phyloP scores from a whole-genome alignment of 83 land plant genomes.

The Picea engelmannii region DNA sequence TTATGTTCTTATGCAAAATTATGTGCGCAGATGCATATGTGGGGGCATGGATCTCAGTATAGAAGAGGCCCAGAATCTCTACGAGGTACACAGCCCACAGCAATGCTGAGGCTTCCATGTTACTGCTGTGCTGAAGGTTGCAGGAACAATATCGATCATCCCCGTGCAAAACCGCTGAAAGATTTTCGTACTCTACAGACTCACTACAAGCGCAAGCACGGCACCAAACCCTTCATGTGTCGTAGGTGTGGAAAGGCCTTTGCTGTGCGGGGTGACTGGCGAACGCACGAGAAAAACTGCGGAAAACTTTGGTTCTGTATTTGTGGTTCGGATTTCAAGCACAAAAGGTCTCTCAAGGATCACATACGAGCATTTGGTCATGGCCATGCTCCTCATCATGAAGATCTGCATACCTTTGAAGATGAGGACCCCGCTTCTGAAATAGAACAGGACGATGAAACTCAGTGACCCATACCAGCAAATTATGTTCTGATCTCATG shows the following conservation, averaged over 20 bases:
- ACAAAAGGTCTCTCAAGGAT: no score
- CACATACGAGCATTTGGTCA: no score
- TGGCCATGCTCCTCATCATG: no score
- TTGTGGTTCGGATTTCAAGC: conserved; percentile 46
- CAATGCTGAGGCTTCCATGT: conserved; percentile 32
- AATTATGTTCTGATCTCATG: no score
- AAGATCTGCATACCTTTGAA: not conserved
- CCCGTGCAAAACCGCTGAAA: conserved; percentile 32
- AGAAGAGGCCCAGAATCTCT: conserved; percentile 25
- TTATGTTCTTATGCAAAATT: not conserved
- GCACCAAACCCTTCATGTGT: conserved; percentile 32
- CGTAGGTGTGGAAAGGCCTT: conserved; percentile 34
- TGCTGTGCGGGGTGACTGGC: conserved; percentile 32
- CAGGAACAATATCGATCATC: conserved; percentile 39
- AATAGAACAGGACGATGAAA: no score
- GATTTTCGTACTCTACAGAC: conserved; percentile 43
- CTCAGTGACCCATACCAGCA: no score
- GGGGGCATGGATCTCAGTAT: conserved; percentile 33
- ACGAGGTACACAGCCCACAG: conserved; percentile 24
- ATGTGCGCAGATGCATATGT: conserved; percentile 26
- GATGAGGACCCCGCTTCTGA: no score
- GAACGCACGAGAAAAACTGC: conserved; percentile 92
- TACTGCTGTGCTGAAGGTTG: conserved; percentile 42
- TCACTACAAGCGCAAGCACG: conserved; percentile 44
- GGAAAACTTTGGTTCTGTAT: conserved; percentile 67